These are phyloP conservation scores for Beauveria asiatica DNA, from an alignment of 2,329 filamentous ascomycete genomes.

Conservation along the genomic window DNA sequence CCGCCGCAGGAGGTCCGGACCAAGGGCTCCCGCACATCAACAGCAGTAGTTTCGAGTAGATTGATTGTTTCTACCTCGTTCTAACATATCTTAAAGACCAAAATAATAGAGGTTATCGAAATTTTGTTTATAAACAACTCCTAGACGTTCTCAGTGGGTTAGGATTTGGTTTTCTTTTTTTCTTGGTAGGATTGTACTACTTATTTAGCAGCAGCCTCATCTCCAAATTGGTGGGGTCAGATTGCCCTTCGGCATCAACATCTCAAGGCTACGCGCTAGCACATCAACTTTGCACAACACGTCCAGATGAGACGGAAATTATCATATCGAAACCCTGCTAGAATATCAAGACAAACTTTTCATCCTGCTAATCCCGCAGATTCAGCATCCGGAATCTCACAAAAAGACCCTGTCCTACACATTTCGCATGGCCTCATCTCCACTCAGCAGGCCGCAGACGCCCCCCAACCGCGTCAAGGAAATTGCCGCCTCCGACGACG, in stretches of 20 bases:
- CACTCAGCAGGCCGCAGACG: conserved; percentile 36
- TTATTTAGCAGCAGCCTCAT: neutral
- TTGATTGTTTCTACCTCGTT: no score
- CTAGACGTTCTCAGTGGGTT: no score
- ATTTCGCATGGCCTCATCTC: conserved; percentile 9
- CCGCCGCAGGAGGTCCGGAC: no score
- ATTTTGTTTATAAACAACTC: no score
- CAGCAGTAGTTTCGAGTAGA: no score
- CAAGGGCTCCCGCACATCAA: no score
- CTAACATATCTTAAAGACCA: no score
- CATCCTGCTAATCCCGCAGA: neutral
- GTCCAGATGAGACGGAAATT: neutral
- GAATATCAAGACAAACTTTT: neutral
- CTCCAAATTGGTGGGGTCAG: neutral
- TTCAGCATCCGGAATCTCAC: neutral
- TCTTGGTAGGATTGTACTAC: neutral
- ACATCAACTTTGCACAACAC: neutral
- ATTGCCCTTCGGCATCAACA: neutral
- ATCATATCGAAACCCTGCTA: neutral
- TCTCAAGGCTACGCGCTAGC: neutral
- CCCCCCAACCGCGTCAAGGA: conserved; percentile 22
- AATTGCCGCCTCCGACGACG: conserved; percentile 65
- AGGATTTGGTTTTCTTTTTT: neutral
- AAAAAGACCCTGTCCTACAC: neutral
- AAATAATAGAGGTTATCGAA: no score